Conservation (phyloP, 2,329 filamentous ascomycete genomes). For the Mycosphaerella arachidis region DNA sequence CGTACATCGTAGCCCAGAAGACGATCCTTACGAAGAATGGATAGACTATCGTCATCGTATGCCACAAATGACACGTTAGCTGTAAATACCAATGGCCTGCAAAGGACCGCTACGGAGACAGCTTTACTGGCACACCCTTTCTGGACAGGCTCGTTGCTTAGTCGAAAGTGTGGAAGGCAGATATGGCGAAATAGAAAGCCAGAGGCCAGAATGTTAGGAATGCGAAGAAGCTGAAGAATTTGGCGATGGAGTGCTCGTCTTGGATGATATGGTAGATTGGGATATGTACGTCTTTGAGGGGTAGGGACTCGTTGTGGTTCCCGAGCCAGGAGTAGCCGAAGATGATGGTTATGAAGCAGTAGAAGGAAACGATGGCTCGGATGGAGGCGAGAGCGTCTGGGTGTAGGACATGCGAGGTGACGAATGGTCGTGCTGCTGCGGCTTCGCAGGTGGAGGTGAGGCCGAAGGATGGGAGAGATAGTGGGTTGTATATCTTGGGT, state of each 20-base stretch:
- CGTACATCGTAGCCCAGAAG: slow-evolving; percentile 15
- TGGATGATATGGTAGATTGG: slow-evolving; percentile 8
- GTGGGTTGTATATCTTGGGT: too few relatives aligned
- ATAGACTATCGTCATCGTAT: slow-evolving; percentile 5
- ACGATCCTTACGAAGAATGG: slow-evolving; percentile 9
- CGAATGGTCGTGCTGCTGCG: not conserved
- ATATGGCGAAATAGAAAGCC: slow-evolving; percentile 14
- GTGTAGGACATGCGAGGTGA: slow-evolving; percentile 11
- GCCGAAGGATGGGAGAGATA: too few relatives aligned
- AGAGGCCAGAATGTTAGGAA: slow-evolving; percentile 15
- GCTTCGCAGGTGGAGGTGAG: not conserved
- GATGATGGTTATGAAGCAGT: slow-evolving; percentile 16
- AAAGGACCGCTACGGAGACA: not conserved
- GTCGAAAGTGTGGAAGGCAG: slow-evolving; percentile 11
- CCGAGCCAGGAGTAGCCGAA: slow-evolving; percentile 14
- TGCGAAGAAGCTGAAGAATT: slow-evolving; percentile 18
- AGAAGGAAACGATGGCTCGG: slow-evolving; percentile 10
- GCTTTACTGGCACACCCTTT: not conserved
- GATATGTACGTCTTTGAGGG: slow-evolving; percentile 9
- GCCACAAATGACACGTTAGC: slow-evolving; percentile 8
- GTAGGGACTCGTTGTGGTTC: slow-evolving; percentile 3
- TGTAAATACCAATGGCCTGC: not conserved
- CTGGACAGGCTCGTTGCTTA: slow-evolving; percentile 1
- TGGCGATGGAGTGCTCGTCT: slow-evolving; percentile 8
- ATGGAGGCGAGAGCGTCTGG: slow-evolving; percentile 1